Percentiles rank a stretch among this genome's conserved stretches.
These are phyloP conservation scores for Achaetomium macrosporum DNA, from an alignment of 2,329 filamentous ascomycete genomes.

Conservation along the genomic window DNA sequence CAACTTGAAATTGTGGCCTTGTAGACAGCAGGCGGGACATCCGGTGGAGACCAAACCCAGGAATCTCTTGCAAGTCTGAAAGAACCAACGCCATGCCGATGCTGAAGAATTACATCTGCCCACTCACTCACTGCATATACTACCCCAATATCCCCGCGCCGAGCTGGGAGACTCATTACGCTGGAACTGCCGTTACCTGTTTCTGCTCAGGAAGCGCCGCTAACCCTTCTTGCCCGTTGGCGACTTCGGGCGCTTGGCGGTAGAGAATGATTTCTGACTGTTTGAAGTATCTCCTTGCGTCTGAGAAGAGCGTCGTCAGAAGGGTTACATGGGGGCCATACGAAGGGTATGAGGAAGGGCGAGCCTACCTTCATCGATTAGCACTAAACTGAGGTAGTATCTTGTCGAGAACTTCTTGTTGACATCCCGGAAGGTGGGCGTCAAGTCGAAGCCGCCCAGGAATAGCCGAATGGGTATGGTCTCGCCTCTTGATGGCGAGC, in stretches of 20 bases:
- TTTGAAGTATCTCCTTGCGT: constrained; percentile 96
- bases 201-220: constrained; percentile 42
- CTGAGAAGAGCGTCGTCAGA: constrained; percentile 39
- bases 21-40: neutral
- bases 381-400: constrained; percentile 92
- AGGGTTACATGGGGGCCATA: neutral
- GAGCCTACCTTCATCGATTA: constrained; percentile 81
- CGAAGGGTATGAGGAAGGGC: neutral
- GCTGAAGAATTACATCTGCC: constrained; percentile 14
- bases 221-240: constrained; percentile 36
- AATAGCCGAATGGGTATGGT: constrained; percentile 97
- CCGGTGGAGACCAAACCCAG: constrained; percentile 1
- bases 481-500: constrained; percentile 88
- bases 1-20: neutral
- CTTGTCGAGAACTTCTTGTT: constrained; percentile 99
- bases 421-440: constrained; percentile 96
- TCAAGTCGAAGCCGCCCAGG: constrained; percentile 94
- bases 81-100: constrained; percentile 22
- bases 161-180: constrained; percentile 7
- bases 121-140: constrained; percentile 11
- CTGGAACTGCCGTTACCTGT: constrained; percentile 36
- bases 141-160: constrained; percentile 1
- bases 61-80: constrained; percentile 7
- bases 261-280: constrained; percentile 98
- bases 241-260: constrained; percentile 64